Evolutionary conservation across 768 basidiomycete species (phyloP).

Genomic region (Lentinus brumalis): DNA sequence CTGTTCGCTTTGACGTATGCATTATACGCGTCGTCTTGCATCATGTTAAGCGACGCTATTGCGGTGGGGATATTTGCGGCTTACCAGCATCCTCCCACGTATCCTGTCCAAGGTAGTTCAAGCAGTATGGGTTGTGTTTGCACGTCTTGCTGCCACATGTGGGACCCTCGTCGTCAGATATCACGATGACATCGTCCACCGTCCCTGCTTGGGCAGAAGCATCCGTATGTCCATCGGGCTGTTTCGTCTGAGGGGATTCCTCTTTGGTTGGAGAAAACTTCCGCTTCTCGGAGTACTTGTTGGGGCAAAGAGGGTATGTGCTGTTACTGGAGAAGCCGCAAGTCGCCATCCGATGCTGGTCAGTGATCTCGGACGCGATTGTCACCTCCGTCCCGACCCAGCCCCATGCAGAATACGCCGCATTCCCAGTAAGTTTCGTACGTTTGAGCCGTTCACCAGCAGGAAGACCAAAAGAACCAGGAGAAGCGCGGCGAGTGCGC

Average conservation of each 20-base stretch:
- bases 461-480: constrained; percentile 43
- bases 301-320: constrained; percentile 54
- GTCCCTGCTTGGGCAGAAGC: constrained; percentile 41
- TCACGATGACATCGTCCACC: constrained; percentile 65
- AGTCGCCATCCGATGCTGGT: constrained; percentile 63
- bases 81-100: constrained; percentile 76
- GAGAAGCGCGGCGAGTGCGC: constrained; percentile 27
- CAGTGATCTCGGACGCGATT: constrained; percentile 58
- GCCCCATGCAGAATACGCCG: constrained; percentile 59
- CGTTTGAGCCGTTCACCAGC: constrained; percentile 68
- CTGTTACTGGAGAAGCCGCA: constrained; percentile 66
- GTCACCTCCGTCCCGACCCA: constrained; percentile 77
- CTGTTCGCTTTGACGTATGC: constrained; percentile 54
- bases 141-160: constrained; percentile 66
- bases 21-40: constrained; percentile 50
- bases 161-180: constrained; percentile 65
- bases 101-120: constrained; percentile 86
- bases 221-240: neutral
- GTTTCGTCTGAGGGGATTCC: no score
- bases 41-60: constrained; percentile 5
- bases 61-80: constrained; percentile 20
- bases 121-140: constrained; percentile 77
- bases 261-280: constrained; percentile 11
- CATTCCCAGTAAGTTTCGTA: constrained; percentile 47
- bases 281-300: constrained; percentile 45